Conservation (phyloP, 1,284 basidiomycete species). For the Ceratorhiza oryzae-sativae region DNA sequence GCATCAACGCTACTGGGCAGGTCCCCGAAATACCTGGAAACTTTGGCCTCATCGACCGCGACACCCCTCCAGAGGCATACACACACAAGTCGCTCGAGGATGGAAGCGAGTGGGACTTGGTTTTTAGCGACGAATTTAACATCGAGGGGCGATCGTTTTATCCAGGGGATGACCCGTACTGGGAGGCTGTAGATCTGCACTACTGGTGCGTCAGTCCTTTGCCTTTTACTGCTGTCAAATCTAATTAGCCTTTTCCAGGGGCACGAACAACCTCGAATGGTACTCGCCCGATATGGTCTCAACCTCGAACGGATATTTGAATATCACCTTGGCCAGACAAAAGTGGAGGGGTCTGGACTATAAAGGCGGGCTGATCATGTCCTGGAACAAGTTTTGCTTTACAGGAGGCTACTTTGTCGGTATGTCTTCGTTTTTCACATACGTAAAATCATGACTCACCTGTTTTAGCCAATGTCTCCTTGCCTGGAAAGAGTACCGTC, state of each 20-base stretch:
- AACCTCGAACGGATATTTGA: conserved; percentile 78
- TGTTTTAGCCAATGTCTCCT: conserved; percentile 62
- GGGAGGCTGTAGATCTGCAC: conserved; percentile 79
- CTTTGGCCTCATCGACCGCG: conserved; percentile 63
- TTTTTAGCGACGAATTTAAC: conserved; percentile 94
- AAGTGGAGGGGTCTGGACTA: conserved; percentile 56
- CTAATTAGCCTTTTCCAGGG: conserved; percentile 45
- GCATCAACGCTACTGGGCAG: conserved; percentile 55
- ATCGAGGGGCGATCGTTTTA: conserved; percentile 68
- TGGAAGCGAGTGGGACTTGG: conserved; percentile 77
- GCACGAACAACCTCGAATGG: conserved; percentile 69
- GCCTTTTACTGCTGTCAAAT: not conserved
- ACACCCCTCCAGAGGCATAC: conserved; percentile 66
- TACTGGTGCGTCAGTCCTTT: conserved; percentile 62
- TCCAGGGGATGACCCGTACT: conserved; percentile 64
- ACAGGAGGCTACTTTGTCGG: conserved; percentile 77
- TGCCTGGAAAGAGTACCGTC: conserved; percentile 75
- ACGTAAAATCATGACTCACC: conserved; percentile 38
- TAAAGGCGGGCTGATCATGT: conserved; percentile 55
- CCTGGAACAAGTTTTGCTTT: conserved; percentile 96
- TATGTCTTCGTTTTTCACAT: conserved; percentile 49
- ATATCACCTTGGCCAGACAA: conserved; percentile 76
- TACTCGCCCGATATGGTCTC: conserved; percentile 81
- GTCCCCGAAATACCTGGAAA: conserved; percentile 51
- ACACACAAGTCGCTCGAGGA: conserved; percentile 60